Percentiles rank a stretch among this genome's conserved stretches.
Evolutionary conservation across 306 rosid genomes (phyloP).

Genomic region (Ochetophila trinervis): DNA sequence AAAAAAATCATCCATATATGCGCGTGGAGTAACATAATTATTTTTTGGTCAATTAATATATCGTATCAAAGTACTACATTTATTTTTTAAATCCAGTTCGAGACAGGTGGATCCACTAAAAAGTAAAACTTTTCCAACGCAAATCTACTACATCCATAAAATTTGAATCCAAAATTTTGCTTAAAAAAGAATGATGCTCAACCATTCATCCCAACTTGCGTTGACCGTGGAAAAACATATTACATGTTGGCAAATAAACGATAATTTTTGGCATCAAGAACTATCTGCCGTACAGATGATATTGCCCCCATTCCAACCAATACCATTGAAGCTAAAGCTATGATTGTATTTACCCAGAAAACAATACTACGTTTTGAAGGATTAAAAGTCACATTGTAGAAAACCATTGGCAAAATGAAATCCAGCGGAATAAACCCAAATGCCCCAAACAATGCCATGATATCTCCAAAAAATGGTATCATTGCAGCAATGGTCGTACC

Average conservation of each 20-base stretch:
- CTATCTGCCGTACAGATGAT: slow-evolving; percentile 68
- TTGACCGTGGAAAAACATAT: neutral
- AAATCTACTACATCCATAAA: no score
- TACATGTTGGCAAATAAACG: slow-evolving; percentile 56
- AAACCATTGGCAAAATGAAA: slow-evolving; percentile 77
- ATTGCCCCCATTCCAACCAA: slow-evolving; percentile 60
- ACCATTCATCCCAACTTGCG: no score
- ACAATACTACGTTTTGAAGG: slow-evolving; percentile 51
- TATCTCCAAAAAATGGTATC: slow-evolving; percentile 83
- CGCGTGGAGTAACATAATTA: no score
- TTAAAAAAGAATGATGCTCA: no score
- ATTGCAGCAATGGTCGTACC: slow-evolving; percentile 68
- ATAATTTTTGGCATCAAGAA: slow-evolving; percentile 64
- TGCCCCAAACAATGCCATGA: slow-evolving; percentile 75
- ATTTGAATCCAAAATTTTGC: no score
- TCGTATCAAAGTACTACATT: no score
- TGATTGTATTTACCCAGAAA: slow-evolving; percentile 62
- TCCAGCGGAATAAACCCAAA: slow-evolving; percentile 80
- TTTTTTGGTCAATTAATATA: no score
- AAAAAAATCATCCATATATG: no score
- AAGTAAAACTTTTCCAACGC: no score
- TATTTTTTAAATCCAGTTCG: no score
- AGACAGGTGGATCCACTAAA: no score
- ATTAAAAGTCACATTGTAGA: slow-evolving; percentile 67
- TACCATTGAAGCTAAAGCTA: slow-evolving; percentile 41